Evolutionary conservation across 495 filamentous ascomycete genomes (phyloP), one percentile per base, ranked within the genome.

Genomic region (Bombardia bombarda): DNA sequence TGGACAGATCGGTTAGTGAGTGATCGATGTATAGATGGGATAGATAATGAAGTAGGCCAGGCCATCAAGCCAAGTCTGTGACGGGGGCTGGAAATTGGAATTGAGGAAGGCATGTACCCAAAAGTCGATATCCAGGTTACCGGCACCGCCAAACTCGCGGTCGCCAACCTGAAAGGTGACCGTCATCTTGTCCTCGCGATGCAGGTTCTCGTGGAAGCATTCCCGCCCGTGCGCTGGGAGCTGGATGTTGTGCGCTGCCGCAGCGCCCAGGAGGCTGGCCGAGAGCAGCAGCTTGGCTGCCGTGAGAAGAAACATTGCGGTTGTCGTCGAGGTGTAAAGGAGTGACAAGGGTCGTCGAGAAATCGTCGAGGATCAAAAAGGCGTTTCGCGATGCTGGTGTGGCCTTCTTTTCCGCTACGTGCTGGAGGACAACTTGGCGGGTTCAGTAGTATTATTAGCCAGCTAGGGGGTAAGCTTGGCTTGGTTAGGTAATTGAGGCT

Each of bases 81-180:
- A n/a, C n/a, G n/a, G n/a, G n/a, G n/a, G n/a, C n/a, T n/a, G n/a
- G n/a, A n/a, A n/a, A n/a, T n/a, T n/a, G n/a, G n/a, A 18, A 24
- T 6, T 12, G 17, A 24, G 23, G 18, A 20, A 21, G 32, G 31
- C 19, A 58, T 78, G 43, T 82, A 96, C 92, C 92, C 90, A 98
- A 64, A 97, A 97, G 64, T 97, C 92, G 61, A 97, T 79, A 52
- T 97, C 92, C 14, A 98, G 70, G 57, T 96, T 97, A 10, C 92
- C 90, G 31, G 87, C 89, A 13, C 86, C 82, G 22, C 90, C 92
- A 63, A 96, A 97, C 55, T 98, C 92, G 43, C 93, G 68, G 61
- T 98, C 92, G 51, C 93, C 92, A 45, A 97, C 90, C 71, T 97
- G 92, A 73, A 95, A 98, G 13, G 89, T 92, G 23, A 98, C 90